Evolutionary conservation across 345 rosid species (phyloP), one percentile per base, ranked within the genome.

Genomic region (Euphorbia peplus): DNA sequence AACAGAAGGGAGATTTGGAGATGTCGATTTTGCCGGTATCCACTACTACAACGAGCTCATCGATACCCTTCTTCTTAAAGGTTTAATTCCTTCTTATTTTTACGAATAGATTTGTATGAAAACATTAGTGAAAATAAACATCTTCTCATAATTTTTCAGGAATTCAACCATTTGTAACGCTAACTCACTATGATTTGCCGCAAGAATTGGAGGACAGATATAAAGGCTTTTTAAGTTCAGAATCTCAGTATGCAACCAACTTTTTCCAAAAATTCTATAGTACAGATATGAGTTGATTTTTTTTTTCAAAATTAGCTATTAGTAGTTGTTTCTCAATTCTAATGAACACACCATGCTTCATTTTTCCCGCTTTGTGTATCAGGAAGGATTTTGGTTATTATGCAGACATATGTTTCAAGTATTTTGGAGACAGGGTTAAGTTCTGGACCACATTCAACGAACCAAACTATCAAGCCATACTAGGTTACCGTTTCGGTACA

Each of bases 361-460:
- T n/a, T n/a, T n/a, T n/a, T n/a, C n/a, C n/a, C n/a, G 25, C 41
- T 46, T 47, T 46, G 21, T 44, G 13, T 18, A 25, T 30, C 70
- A 72, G 75, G 69, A 25, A 64, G 64, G 75, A 72, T 64, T 72
- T 72, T 32, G 65, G 57, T 21, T 46, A 72, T 35, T 72, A 55
- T 55, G 70, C 47, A 54, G 75, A 72, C 58, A 47, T 72, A 1
- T 72, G 75, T 44, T 72, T 72, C 29, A 42, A 63, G 56, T n/a
- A 64, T 44, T 72, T 72, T 37, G 75, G 75, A 54, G 75, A 72
- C 51, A 28, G 75, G 46, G 75, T 64, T 19, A 72, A 71, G 69
- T 71, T 63, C 63, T 71, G 75, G 75, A 54, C 63, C 12, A 71
- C 75, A 24, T 64, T 72, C 68, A 72, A 72, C 24, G 75, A 72